Base-by-base conservation (phyloP, 768 basidiomycete species). In the Russula brevipes region DNA sequence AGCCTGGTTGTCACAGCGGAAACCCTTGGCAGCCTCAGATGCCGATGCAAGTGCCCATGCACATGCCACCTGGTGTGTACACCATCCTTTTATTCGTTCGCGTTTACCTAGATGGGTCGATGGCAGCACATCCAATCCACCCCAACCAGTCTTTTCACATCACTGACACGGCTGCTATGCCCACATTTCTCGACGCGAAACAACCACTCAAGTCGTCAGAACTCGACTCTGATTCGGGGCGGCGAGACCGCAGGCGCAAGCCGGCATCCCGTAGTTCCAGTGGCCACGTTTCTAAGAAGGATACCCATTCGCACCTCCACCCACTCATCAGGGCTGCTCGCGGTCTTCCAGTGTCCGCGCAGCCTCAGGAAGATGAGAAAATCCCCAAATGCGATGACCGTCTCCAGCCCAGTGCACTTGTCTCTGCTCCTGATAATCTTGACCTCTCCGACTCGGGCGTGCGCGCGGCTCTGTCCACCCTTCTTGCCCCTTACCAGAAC, bases 141-240 rank as follows among this genome's bases (percentile, higher is more conserved):
- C 17, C 54, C 9, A 64, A 59, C 30, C 56, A 58, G 19, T 30
- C 63, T 31, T 55, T 64, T 30, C 57, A 60, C 31, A 33, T 55
- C 19, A 38, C 39, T 16, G 53, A 50, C 24, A 16, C 53, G 19
- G 35, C 53, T 31, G 10, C 39, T 30, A 36, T 35, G 19, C 14
- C 39, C 30, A 17, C 53, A 47, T 31, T n/a, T 4, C 53, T 59
- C 41, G 63, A 60, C 19, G 24, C 6, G 9, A 46, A 58, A 16
- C 59, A 53, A 7, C 68, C 44, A 6, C 66, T 41, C 1, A 70
- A 70, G 54, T 75, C 76, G 0, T 60, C 71, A 9, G 77, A 76
- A 49, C 70, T 72, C 54, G 76, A 78, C 54, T 70, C 77, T 38
- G 77, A 78, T 4, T 74, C 76, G 3, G 75, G 70, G 16, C 72